A percentile compares a stretch with the other conserved stretches of the same genome.
Conservation (phyloP, 192 early-diverging fungal genomes). For the Anaeromyces robustus region DNA sequence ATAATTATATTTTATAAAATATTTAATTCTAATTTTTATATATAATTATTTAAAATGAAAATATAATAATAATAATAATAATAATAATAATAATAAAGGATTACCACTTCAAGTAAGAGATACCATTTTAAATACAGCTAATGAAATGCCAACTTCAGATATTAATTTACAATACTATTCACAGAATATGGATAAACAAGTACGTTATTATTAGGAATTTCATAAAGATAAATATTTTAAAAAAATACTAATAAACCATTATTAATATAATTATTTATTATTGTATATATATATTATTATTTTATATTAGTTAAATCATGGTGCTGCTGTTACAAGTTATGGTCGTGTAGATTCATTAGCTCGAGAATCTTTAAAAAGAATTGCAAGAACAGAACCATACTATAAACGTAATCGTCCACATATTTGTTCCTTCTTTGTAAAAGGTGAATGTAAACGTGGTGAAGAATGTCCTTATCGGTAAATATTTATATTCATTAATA, state of each 20-base stretch:
- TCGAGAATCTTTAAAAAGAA: slow-evolving; percentile 52
- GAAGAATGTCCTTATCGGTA: slow-evolving; percentile 80
- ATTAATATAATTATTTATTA: too few species aligned
- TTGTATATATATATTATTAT: too few species aligned
- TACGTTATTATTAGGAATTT: too few species aligned
- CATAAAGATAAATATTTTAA: too few species aligned
- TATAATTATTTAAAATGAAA: too few species aligned
- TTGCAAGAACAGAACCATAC: slow-evolving; percentile 78
- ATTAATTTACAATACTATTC: slow-evolving; percentile 81
- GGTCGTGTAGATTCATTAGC: slow-evolving; percentile 54
- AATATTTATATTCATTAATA: neutral
- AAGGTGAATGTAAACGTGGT: slow-evolving; percentile 87
- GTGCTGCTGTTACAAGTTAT: slow-evolving; percentile 12
- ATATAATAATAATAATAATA: neutral
- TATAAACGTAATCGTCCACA: slow-evolving; percentile 80
- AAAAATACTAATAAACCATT: too few species aligned
- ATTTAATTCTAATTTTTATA: too few species aligned
- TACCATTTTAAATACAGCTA: slow-evolving; percentile 55
- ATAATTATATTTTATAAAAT: neutral
- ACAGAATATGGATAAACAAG: slow-evolving; percentile 50
- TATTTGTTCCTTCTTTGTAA: slow-evolving; percentile 92
- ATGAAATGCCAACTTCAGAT: slow-evolving; percentile 63
- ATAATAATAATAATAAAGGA: slow-evolving; percentile 14
- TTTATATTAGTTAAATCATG: neutral
- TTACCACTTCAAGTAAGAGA: slow-evolving; percentile 91